Base-by-base conservation (phyloP, 2,329 filamentous ascomycete species). In the Lachnellula occidentalis region DNA sequence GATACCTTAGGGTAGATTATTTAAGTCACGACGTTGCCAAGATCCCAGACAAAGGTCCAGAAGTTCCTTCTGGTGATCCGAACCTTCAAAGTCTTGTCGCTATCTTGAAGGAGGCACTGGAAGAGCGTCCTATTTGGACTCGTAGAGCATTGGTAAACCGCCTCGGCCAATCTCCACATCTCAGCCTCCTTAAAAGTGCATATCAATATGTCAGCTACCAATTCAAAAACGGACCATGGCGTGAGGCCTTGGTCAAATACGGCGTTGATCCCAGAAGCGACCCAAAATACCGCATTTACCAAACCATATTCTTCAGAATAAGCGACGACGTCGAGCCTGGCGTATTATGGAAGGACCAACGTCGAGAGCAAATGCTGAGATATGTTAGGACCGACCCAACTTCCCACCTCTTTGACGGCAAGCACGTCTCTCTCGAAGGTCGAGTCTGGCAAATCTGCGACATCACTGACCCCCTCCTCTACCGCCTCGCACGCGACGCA, bases 361-460 rank as follows among this genome's bases (percentile, higher is more conserved):
- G 61, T 19, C 57, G 54, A 42, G 61, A 59, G 15, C 59, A 61
- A 48, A 57, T 47, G 15, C 53, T 57, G 14, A 52, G 58, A 34
- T 71, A 70, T 19, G 69, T 74, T 31, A 85, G 78, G 27, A 9
- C 27, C 9, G 9, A 31, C 9, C 27, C 27, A 8, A 31, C 27
- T 11, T 31, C 27, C 51, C 92, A 97, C 70, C 75, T 92, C 1
- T 97, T 96, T 70, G 90, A 95, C 58, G 92, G 92, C 46, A 77
- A 83, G 56, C 80, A 79, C 2, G 82, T 92, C 52, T 82, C 83
- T 15, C 80, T 82, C 1, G 91, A 96, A 65, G 91, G 91, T 39
- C 94, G 94, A 65, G 86, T 94, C 48, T 99, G 91, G 87, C 94
- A 97, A 75, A 81, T 95, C 24, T 95, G 91, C 73, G 94, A 99